Percentiles rank a stretch among this genome's conserved stretches.
Evolutionary conservation across 441 rosid genomes (phyloP).

Genomic region (Biscutella laevigata): DNA sequence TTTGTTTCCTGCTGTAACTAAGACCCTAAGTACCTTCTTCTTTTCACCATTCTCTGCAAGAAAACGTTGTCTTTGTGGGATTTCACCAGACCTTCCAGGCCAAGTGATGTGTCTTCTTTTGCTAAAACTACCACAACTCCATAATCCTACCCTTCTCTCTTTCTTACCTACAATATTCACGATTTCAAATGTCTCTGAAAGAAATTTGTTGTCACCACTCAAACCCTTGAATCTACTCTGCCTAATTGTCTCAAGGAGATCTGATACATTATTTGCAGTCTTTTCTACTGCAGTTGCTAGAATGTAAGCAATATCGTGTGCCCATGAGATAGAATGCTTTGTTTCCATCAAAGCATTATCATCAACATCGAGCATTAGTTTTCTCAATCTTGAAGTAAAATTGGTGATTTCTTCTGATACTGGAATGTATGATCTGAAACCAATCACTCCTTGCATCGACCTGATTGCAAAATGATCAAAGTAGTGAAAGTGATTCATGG

Average conservation of each 20-base stretch:
- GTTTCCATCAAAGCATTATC: slow-evolving; percentile 18
- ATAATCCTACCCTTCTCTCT: neutral
- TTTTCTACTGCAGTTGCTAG: slow-evolving; percentile 32
- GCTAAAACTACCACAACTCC: slow-evolving; percentile 5
- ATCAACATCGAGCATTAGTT: neutral
- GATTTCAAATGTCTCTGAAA: slow-evolving; percentile 19
- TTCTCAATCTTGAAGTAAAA: slow-evolving; percentile 28
- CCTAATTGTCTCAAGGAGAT: slow-evolving; percentile 18
- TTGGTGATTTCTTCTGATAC: slow-evolving; percentile 12
- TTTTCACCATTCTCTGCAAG: slow-evolving; percentile 10
- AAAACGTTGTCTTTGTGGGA: slow-evolving; percentile 19
- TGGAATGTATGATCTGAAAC: slow-evolving; percentile 27
- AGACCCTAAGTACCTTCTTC: slow-evolving; percentile 23
- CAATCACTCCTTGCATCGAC: slow-evolving; percentile 39
- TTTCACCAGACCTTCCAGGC: slow-evolving; percentile 16
- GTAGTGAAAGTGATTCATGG: slow-evolving; percentile 23
- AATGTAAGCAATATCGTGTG: slow-evolving; percentile 26
- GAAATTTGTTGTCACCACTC: slow-evolving; percentile 23
- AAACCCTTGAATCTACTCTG: slow-evolving; percentile 20
- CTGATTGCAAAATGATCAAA: slow-evolving; percentile 10
- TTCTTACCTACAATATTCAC: slow-evolving; percentile 14
- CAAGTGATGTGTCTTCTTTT: slow-evolving; percentile 2
- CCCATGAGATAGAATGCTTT: slow-evolving; percentile 16
- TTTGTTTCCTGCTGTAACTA: slow-evolving; percentile 21
- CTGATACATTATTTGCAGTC: slow-evolving; percentile 3